These are phyloP conservation scores for Clonostachys chloroleuca DNA, from an alignment of 2,329 filamentous ascomycete species.

Conservation along the genomic window DNA sequence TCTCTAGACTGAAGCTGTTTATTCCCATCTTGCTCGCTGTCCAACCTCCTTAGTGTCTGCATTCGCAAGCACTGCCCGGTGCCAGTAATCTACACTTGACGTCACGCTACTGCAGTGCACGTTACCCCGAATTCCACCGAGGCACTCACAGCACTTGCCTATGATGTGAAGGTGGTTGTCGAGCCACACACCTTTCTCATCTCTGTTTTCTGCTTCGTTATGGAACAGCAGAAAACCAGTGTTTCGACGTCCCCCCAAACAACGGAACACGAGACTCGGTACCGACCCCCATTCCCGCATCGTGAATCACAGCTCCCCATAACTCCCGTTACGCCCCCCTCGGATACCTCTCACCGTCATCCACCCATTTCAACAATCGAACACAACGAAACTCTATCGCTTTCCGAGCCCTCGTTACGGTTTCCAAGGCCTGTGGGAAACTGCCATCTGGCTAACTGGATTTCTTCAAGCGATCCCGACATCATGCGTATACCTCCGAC, in stretches of 20 bases:
- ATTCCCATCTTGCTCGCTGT: too few relatives aligned
- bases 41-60: too few relatives aligned
- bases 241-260: slow-evolving; percentile 17
- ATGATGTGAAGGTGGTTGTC: not conserved
- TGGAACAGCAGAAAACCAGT: slow-evolving; percentile 40
- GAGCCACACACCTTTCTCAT: not conserved
- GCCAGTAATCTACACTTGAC: too few relatives aligned
- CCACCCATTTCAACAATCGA: not conserved
- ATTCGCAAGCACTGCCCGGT: too few relatives aligned
- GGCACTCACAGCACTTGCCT: not conserved
- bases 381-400: not conserved
- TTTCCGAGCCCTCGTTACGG: slow-evolving; percentile 46
- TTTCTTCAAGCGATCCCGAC: slow-evolving; percentile 52
- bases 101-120: too few relatives aligned
- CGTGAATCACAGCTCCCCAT: not conserved
- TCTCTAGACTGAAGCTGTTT: too few relatives aligned
- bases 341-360: not conserved
- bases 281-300: not conserved
- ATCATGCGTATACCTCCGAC: slow-evolving; percentile 43
- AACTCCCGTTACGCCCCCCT: not conserved
- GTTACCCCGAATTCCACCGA: too few relatives aligned
- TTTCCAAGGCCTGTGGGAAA: slow-evolving; percentile 54
- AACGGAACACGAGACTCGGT: not conserved
- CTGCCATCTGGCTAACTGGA: slow-evolving; percentile 52
- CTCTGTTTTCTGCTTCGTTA: slow-evolving; percentile 32